phyloP scores from a whole-genome alignment of 768 basidiomycete genomes.

The Russula olivacea region DNA sequence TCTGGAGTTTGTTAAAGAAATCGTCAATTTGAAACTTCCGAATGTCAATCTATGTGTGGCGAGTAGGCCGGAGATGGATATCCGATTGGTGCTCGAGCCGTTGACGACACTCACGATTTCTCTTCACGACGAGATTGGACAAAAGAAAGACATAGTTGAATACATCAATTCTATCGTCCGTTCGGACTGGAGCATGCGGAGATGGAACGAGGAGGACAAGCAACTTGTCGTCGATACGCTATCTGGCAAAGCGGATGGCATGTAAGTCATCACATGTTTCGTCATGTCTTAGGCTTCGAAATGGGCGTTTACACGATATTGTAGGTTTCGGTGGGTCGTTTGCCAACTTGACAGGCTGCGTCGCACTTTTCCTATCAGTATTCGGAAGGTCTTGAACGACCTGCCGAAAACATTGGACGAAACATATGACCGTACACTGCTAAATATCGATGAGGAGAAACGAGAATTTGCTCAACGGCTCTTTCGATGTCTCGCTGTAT shows the following conservation, averaged over 20 bases:
- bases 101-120: not conserved
- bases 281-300: no score
- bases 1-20: not conserved
- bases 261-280: not conserved
- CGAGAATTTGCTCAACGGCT: not conserved
- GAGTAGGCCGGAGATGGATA: not conserved
- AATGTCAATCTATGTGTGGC: not conserved
- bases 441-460: not conserved
- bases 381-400: not conserved
- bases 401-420: not conserved
- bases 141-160: not conserved
- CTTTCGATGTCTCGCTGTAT: conserved; percentile 1
- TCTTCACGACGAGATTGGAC: not conserved
- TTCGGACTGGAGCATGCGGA: not conserved
- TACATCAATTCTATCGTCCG: no score
- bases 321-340: conserved; percentile 5
- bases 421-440: not conserved
- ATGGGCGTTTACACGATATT: not conserved
- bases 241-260: conserved; percentile 9
- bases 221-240: not conserved
- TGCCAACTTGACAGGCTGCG: conserved; percentile 4
- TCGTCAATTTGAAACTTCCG: not conserved
- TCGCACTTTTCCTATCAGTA: not conserved
- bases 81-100: not conserved
- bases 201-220: not conserved